phyloP scores from a whole-genome alignment of 306 rosid genomes.

The Vicia faba region DNA sequence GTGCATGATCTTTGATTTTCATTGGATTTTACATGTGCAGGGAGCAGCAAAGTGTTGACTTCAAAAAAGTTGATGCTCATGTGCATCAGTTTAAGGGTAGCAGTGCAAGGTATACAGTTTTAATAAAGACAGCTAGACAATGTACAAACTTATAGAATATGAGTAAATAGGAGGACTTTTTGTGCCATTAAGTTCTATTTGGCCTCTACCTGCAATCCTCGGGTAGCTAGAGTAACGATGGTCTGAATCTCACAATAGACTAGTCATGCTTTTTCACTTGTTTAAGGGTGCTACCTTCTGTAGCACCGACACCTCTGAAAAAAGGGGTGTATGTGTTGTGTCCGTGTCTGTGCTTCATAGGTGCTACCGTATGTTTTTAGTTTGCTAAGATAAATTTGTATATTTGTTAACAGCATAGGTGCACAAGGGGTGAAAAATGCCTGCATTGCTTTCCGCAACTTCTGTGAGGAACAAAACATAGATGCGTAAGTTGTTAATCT shows the following conservation, averaged over 20 bases:
- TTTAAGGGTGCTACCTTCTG: background rate
- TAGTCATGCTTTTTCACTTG: slow-evolving; percentile 22
- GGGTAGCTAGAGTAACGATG: background rate
- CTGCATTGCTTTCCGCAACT: slow-evolving; percentile 80
- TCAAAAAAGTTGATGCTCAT: slow-evolving; percentile 87
- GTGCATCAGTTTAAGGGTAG: slow-evolving; percentile 98
- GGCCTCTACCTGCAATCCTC: background rate
- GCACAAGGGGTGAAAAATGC: slow-evolving; percentile 87
- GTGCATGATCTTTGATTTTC: slow-evolving; percentile 33
- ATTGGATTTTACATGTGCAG: slow-evolving; percentile 46
- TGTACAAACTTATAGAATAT: slow-evolving; percentile 5
- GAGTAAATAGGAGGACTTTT: slow-evolving; percentile 22
- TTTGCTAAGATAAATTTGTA: slow-evolving; percentile 33
- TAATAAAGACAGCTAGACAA: slow-evolving; percentile 4
- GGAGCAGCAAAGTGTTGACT: slow-evolving; percentile 72
- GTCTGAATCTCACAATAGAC: background rate
- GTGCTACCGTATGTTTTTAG: background rate
- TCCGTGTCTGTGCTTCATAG: no score
- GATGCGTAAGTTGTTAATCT: slow-evolving; percentile 72
- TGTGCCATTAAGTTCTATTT: slow-evolving; percentile 10
- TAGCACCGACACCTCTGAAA: no score
- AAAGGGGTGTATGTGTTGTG: no score
- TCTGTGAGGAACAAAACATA: slow-evolving; percentile 77
- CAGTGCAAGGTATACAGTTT: slow-evolving; percentile 77
- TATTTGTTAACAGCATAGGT: slow-evolving; percentile 68